phyloP scores from a whole-genome alignment of 495 filamentous ascomycete species.

The Podospora tetraspora region DNA sequence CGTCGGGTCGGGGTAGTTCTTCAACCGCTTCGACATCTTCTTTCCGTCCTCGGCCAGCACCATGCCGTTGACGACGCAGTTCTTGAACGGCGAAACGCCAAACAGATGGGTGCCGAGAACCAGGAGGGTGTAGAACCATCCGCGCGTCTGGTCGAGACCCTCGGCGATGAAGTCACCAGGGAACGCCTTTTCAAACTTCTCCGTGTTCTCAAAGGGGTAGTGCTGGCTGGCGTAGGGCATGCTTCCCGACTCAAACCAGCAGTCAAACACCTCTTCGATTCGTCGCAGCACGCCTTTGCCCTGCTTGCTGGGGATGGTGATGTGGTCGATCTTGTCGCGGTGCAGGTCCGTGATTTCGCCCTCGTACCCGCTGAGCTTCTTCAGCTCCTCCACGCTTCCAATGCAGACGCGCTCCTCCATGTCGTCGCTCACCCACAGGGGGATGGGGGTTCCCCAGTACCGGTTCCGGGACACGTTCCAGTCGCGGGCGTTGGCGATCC shows the following conservation, averaged over 20 bases:
- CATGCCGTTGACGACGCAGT: slow-evolving; percentile 95
- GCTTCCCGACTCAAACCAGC: slow-evolving; percentile 83
- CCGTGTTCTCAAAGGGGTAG: slow-evolving; percentile 91
- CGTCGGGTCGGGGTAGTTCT: slow-evolving; percentile 92
- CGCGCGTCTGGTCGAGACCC: slow-evolving; percentile 71
- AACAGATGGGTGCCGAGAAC: slow-evolving; percentile 91
- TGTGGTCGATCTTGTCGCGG: slow-evolving; percentile 89
- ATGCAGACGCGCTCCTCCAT: slow-evolving; percentile 80
- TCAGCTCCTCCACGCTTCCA: slow-evolving; percentile 80
- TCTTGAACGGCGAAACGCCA: slow-evolving; percentile 84
- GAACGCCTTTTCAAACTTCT: slow-evolving; percentile 73
- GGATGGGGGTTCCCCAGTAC: slow-evolving; percentile 97
- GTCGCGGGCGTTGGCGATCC: slow-evolving; percentile 74
- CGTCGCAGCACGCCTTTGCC: slow-evolving; percentile 81
- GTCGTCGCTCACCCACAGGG: slow-evolving; percentile 88
- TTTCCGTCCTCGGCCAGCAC: slow-evolving; percentile 93
- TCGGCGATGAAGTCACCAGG: slow-evolving; percentile 97
- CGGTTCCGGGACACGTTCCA: slow-evolving; percentile 96
- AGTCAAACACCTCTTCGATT: slow-evolving; percentile 92
- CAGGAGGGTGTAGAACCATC: slow-evolving; percentile 95
- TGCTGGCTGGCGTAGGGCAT: slow-evolving; percentile 95
- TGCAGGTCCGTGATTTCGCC: slow-evolving; percentile 88
- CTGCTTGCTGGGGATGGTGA: slow-evolving; percentile 89
- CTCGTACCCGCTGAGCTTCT: slow-evolving; percentile 75
- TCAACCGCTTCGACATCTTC: slow-evolving; percentile 98